These are phyloP conservation scores for Zelonia costaricensis DNA, from an alignment of 208 protist species.

Conservation along the genomic window DNA sequence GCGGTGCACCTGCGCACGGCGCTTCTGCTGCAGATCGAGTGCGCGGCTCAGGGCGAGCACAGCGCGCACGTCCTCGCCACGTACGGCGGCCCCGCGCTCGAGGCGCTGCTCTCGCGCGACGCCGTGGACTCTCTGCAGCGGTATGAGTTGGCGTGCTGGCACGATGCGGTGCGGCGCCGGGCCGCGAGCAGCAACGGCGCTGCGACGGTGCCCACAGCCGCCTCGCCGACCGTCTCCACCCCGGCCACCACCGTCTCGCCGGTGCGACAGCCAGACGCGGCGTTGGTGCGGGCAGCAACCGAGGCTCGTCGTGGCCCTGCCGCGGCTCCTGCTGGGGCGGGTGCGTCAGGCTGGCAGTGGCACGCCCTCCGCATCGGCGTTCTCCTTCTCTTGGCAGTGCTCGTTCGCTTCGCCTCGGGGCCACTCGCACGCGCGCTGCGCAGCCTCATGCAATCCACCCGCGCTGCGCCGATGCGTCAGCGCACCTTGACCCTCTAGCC, in stretches of 20 bases:
- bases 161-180: constrained; percentile 6
- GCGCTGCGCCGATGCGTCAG: constrained; percentile 20
- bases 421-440: constrained; percentile 22
- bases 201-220: too few relatives aligned
- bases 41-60: constrained; percentile 6
- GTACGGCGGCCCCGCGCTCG: not conserved
- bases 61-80: constrained; percentile 1
- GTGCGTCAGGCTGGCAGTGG: constrained; percentile 20
- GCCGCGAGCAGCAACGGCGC: not conserved
- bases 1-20: constrained; percentile 9
- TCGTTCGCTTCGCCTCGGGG: constrained; percentile 29
- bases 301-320: not conserved
- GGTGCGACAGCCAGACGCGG: too few relatives aligned
- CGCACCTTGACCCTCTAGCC: constrained; percentile 34
- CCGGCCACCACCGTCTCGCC: too few relatives aligned
- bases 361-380: constrained; percentile 16
- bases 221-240: too few relatives aligned
- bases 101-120: not conserved
- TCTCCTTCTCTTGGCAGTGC: constrained; percentile 23
- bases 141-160: constrained; percentile 5
- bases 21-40: constrained; percentile 25
- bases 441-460: constrained; percentile 13
- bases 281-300: too few relatives aligned
- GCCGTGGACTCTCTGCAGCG: not conserved
- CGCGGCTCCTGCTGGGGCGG: not conserved